Evolutionary conservation across 2,329 filamentous ascomycete species (phyloP), one percentile per base, ranked within the genome.

Genomic region (Chaetomiaceae sp.): DNA sequence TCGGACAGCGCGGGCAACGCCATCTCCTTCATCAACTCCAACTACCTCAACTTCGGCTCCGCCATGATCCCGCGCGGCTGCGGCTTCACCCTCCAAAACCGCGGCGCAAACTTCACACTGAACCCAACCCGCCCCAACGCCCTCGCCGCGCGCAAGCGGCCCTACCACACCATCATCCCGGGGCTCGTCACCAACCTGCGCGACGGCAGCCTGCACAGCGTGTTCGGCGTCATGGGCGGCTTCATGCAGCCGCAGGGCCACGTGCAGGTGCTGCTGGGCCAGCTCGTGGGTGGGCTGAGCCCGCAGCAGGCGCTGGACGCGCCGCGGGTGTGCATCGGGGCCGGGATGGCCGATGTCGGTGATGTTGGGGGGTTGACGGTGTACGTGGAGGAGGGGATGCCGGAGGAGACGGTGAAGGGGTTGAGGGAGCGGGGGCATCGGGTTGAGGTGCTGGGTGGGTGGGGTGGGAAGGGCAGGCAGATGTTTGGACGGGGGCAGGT

Each of bases 181-280:
- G 91, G 86, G 0, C 76, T 97, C 65, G 81, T 91, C 15, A 97
- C 93, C 0, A 88, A 93, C 56, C 63, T 79, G 15, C 68, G 70
- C 4, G 88, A 94, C 57, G 79, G 79, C 20, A 83, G 78, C 39
- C 68, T 97, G 47, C 87, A 95, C 64, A 85, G 81, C 4, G 86
- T 95, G 0, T 96, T 91, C 59, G 93, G 93, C 43, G 91, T 97
- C 50, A 97, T 97, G 93, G 93, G 93, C 42, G 91, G 89, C 2
- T 97, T 94, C 68, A 97, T 97, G 86, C 93, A 98, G 68, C 93
- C 93, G 0, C 93, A 97, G 66, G 93, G 91, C 18, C 93, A 97
- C 50, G 83, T 97, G 0, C 93, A 97, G 66, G 89, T 95, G 0
- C 69, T 98, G 9, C 73, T 97, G 2, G 95, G 94, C 55, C 90